Base-by-base conservation (phyloP, 2,329 filamentous ascomycete genomes). In the Graphiopsis chlorocephala region DNA sequence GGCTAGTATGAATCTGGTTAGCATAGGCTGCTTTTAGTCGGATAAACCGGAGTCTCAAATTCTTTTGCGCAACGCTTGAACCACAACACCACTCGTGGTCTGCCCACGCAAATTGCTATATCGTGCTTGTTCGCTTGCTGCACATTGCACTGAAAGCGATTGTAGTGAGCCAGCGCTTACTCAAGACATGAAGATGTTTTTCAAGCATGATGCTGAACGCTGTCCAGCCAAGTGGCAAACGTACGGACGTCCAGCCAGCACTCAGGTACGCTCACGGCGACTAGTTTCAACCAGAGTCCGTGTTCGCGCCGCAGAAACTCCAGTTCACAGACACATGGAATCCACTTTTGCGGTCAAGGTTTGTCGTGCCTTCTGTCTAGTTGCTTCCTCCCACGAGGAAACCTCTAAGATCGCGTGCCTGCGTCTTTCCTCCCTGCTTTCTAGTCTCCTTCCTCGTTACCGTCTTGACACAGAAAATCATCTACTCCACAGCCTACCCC, bases 401-500 rank as follows among this genome's bases (percentile, higher is more conserved):
- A 38, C 29, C 48, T 35, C 42, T 23, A 35, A 55, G 47, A 62
- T 62, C 60, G 48, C 35, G 60, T 55, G 60, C 42, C 48, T 61
- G 60, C 38, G 60, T 42, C 48, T 53, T 62, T 50, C n/a, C 35
- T 62, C 48, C 59, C 35, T 62, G 60, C 60, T 62, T 52, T 62
- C 48, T 62, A 62, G 60, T 62, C 60, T 55, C 48, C 25, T 38
- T 62, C 47, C 60, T 53, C 33, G 47, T 25, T 55, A 23, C 45
- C 47, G 60, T 61, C 47, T 35, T 62, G 60, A 62, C 60, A 62
- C 38, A 62, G 20, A 45, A 52, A 35, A 55, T 45, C 60, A 33
- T 35, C 48, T 26, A 55, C 60, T 62, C 60, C 60, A 62, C 58
- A 61, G n/a, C 60, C 55, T 58, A 55, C 28, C 60, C 60, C 60